A percentile compares a stretch with the other conserved stretches of the same genome.
phyloP scores from a whole-genome alignment of 2,329 filamentous ascomycete species.

The Paraphoma chrysanthemicola region DNA sequence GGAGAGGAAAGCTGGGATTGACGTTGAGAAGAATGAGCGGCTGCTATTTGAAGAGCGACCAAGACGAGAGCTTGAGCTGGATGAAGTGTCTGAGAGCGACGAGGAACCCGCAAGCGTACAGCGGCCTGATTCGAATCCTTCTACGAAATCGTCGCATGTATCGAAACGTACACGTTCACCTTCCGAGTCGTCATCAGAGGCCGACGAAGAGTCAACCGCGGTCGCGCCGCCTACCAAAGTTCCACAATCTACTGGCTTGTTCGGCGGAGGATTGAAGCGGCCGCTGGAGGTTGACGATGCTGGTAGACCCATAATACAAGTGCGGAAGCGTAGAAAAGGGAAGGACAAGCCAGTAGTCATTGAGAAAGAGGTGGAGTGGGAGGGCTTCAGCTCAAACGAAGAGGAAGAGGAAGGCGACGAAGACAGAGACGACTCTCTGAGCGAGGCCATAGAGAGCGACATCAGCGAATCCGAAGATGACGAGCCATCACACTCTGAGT shows the following conservation, averaged over 20 bases:
- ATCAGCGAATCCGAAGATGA: slow-evolving; percentile 10
- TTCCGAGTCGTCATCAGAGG: slow-evolving; percentile 9
- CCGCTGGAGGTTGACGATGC: slow-evolving; percentile 81
- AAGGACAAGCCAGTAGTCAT: slow-evolving; percentile 51
- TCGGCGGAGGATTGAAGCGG: slow-evolving; percentile 84
- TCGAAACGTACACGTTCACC: slow-evolving; percentile 20
- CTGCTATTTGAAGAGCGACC: slow-evolving; percentile 59
- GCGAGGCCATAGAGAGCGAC: slow-evolving; percentile 13
- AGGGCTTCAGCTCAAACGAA: slow-evolving; percentile 65
- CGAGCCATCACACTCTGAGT: slow-evolving; percentile 30
- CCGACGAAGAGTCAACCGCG: background rate
- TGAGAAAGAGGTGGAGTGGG: slow-evolving; percentile 63
- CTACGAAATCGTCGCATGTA: background rate
- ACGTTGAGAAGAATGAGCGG: slow-evolving; percentile 61
- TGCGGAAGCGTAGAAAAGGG: slow-evolving; percentile 72
- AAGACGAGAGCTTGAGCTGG: slow-evolving; percentile 17
- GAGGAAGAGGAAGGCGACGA: slow-evolving; percentile 37
- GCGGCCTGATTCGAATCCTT: background rate
- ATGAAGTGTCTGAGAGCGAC: slow-evolving; percentile 38
- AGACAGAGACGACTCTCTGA: slow-evolving; percentile 3
- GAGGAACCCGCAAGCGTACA: slow-evolving; percentile 8
- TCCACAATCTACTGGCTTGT: slow-evolving; percentile 22
- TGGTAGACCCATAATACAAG: slow-evolving; percentile 82
- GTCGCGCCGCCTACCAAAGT: slow-evolving; percentile 1
- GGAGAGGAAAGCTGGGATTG: slow-evolving; percentile 69